These are phyloP conservation scores for Trametes hirsuta DNA, from an alignment of 1,284 basidiomycete genomes.

Conservation along the genomic window DNA sequence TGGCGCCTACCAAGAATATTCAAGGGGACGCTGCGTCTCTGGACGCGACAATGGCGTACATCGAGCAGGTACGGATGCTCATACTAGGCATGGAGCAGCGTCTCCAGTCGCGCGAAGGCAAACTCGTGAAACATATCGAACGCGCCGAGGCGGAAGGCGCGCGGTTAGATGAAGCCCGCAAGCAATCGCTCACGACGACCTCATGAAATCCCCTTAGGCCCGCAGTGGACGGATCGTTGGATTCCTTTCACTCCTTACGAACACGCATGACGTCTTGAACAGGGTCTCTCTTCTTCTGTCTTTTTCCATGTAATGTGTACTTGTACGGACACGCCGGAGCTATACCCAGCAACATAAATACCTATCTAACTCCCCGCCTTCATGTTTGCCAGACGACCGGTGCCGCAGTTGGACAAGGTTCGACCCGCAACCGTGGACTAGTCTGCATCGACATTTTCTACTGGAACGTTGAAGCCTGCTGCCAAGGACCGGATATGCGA, in stretches of 20 bases:
- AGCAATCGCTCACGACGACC: slow-evolving; percentile 32
- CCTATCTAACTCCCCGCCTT: neutral
- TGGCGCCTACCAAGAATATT: slow-evolving; percentile 1
- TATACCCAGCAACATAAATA: slow-evolving; percentile 6
- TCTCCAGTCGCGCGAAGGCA: slow-evolving; percentile 64
- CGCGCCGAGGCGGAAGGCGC: slow-evolving; percentile 61
- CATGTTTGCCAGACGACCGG: neutral
- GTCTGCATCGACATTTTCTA: no score
- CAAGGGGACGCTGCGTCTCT: slow-evolving; percentile 14
- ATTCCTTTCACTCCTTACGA: neutral
- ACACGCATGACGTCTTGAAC: neutral
- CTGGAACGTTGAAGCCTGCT: no score
- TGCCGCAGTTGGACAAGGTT: neutral
- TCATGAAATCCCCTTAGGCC: neutral
- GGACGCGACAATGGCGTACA: slow-evolving; percentile 52
- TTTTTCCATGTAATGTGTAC: slow-evolving; percentile 14
- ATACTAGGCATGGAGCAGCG: slow-evolving; percentile 80
- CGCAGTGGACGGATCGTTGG: neutral
- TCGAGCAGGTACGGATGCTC: slow-evolving; percentile 71
- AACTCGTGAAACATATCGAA: slow-evolving; percentile 60
- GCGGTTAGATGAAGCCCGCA: slow-evolving; percentile 51
- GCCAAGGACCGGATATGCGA: no score
- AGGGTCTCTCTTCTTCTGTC: neutral
- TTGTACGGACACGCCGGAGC: slow-evolving; percentile 13
- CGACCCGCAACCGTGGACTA: neutral